phyloP scores from a whole-genome alignment of 108 stramenopile genomes.

The Skeletonema marinoi region DNA sequence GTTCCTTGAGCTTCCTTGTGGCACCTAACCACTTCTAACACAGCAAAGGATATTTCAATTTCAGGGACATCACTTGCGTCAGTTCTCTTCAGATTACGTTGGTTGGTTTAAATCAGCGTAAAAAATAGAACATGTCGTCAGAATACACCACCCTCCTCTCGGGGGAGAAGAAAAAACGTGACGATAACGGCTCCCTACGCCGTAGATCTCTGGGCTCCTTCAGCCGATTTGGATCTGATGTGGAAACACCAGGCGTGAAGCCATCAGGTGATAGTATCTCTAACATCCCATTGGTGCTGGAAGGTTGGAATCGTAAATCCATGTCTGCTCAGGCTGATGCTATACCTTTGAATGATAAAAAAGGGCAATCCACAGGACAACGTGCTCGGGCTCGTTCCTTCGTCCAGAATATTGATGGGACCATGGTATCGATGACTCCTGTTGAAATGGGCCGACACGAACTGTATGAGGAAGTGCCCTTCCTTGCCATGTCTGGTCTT shows the following conservation, averaged over 20 bases:
- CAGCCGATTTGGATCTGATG: slow-evolving; percentile 3
- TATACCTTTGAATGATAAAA: neutral
- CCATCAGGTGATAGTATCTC: slow-evolving; percentile 24
- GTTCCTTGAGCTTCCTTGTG: too few species aligned
- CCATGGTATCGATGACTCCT: slow-evolving; percentile 48
- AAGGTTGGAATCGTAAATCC: slow-evolving; percentile 22
- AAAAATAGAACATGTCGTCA: neutral
- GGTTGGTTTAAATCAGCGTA: too few species aligned
- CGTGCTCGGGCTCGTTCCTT: slow-evolving; percentile 25
- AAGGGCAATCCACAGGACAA: neutral
- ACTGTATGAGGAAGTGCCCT: slow-evolving; percentile 82
- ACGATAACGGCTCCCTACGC: neutral
- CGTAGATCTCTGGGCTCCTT: neutral
- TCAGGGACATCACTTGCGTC: too few species aligned
- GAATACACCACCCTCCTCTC: neutral
- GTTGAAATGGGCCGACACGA: slow-evolving; percentile 83
- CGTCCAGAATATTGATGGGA: slow-evolving; percentile 28
- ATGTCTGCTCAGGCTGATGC: slow-evolving; percentile 21
- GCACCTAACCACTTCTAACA: too few species aligned
- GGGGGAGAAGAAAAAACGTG: neutral
- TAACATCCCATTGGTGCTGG: slow-evolving; percentile 29
- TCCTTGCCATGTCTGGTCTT: slow-evolving; percentile 81
- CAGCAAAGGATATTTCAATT: too few species aligned
- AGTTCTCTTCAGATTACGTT: too few species aligned
- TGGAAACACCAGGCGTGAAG: slow-evolving; percentile 9